Evolutionary conservation across 2,329 filamentous ascomycete species (phyloP).

Genomic region (Aspergillus aculeatus): DNA sequence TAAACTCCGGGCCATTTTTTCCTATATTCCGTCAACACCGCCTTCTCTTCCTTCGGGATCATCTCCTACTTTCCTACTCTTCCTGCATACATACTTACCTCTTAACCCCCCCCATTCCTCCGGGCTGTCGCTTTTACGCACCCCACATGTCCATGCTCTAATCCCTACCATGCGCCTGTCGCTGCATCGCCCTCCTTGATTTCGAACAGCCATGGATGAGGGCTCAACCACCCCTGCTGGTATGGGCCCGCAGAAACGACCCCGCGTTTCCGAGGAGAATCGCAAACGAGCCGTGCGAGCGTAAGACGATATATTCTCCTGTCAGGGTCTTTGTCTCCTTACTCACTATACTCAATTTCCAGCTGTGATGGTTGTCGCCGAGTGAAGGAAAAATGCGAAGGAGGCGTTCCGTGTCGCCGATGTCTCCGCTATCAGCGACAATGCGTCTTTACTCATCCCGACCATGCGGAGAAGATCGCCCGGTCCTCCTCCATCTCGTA

Average conservation of each 20-base stretch:
- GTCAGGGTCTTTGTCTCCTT: background rate
- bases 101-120: background rate
- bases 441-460: conserved; percentile 49
- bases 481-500: conserved; percentile 36
- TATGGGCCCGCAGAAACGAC: conserved; percentile 36
- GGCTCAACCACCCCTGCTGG: conserved; percentile 25
- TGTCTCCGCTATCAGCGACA: conserved; percentile 53
- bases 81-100: background rate
- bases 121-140: background rate
- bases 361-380: conserved; percentile 57
- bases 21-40: background rate
- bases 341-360: background rate
- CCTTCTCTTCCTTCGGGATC: background rate
- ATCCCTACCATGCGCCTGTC: conserved; percentile 27
- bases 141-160: background rate
- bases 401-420: conserved; percentile 54
- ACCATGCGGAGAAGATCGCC: conserved; percentile 31
- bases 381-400: conserved; percentile 58
- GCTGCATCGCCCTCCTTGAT: conserved; percentile 26
- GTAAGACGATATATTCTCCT: conserved; percentile 25
- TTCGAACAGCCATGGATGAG: conserved; percentile 31
- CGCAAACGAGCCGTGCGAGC: conserved; percentile 43
- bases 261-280: conserved; percentile 42
- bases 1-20: background rate
- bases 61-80: background rate